These are phyloP conservation scores for Hirschfeldia incana DNA, from an alignment of 345 rosid species.

Conservation along the genomic window DNA sequence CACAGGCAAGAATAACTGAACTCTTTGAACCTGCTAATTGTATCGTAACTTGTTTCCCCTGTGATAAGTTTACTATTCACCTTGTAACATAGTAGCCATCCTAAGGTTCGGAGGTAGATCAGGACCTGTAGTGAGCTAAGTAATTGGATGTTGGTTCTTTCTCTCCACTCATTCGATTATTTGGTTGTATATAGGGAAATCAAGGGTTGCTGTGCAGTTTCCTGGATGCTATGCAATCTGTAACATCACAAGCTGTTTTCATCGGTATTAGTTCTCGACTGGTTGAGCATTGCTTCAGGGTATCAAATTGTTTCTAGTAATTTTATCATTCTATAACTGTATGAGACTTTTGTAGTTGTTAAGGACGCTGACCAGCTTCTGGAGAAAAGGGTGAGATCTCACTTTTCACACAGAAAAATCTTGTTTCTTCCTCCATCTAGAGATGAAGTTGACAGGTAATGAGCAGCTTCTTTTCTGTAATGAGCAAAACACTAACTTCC, in stretches of 20 bases:
- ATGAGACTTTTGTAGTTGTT: too few relatives aligned
- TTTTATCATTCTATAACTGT: neutral
- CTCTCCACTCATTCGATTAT: conserved; percentile 22
- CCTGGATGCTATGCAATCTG: conserved; percentile 94
- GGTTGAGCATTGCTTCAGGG: conserved; percentile 46
- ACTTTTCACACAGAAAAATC: conserved; percentile 83
- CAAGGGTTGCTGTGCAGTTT: conserved; percentile 83
- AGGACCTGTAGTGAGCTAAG: conserved; percentile 6
- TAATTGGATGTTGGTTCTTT: neutral
- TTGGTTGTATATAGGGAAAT: conserved; percentile 61
- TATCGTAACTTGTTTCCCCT: neutral
- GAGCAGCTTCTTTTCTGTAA: conserved; percentile 20
- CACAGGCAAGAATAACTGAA: conserved; percentile 59
- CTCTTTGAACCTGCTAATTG: neutral
- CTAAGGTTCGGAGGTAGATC: neutral
- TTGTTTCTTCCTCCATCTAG: conserved; percentile 78
- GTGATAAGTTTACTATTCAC: neutral
- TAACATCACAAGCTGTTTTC: conserved; percentile 86
- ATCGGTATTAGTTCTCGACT: conserved; percentile 80
- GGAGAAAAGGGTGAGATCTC: conserved; percentile 95
- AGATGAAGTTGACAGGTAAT: conserved; percentile 69
- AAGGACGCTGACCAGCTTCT: conserved; percentile 95
- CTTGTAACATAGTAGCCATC: neutral
- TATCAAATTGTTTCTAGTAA: too few relatives aligned
- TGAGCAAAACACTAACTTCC: too few relatives aligned